phyloP scores from a whole-genome alignment of 139 green algal species.

The Desmodesmus armatus region DNA sequence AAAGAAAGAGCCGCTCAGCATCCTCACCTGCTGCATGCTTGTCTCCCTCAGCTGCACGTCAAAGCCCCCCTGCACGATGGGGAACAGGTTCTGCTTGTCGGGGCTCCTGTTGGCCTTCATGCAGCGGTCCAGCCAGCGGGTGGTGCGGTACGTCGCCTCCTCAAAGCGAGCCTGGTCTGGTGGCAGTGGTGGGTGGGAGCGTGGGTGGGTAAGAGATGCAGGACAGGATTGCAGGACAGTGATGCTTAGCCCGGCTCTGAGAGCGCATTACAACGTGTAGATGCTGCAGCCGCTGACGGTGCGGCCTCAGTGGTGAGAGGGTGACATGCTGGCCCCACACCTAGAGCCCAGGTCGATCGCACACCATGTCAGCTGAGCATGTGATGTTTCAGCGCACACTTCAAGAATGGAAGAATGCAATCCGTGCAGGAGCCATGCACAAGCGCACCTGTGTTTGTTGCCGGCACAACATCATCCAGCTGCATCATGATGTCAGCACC shows the following conservation, averaged over 20 bases:
- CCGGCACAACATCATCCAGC: slow-evolving; percentile 96
- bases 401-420: background rate
- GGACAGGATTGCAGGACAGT: background rate
- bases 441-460: slow-evolving; percentile 51
- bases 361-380: no score
- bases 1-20: no score
- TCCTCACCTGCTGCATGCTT: slow-evolving; percentile 75
- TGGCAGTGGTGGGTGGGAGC: no score
- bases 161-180: slow-evolving; percentile 78
- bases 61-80: slow-evolving; percentile 83
- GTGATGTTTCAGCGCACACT: slow-evolving; percentile 19
- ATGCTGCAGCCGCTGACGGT: no score
- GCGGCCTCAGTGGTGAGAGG: no score
- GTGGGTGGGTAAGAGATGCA: no score
- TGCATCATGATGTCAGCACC: slow-evolving; percentile 65
- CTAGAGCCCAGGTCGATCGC: no score
- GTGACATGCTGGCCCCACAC: no score
- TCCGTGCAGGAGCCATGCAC: background rate
- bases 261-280: no score
- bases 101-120: slow-evolving; percentile 87
- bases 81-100: slow-evolving; percentile 93
- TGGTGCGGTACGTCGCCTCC: slow-evolving; percentile 91
- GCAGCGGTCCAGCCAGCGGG: slow-evolving; percentile 97
- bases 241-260: no score
- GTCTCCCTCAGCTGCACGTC: slow-evolving; percentile 78